Evolutionary conservation across 768 basidiomycete species (phyloP), one percentile per base, ranked within the genome.

Genomic region (Lactifluus piperatus): DNA sequence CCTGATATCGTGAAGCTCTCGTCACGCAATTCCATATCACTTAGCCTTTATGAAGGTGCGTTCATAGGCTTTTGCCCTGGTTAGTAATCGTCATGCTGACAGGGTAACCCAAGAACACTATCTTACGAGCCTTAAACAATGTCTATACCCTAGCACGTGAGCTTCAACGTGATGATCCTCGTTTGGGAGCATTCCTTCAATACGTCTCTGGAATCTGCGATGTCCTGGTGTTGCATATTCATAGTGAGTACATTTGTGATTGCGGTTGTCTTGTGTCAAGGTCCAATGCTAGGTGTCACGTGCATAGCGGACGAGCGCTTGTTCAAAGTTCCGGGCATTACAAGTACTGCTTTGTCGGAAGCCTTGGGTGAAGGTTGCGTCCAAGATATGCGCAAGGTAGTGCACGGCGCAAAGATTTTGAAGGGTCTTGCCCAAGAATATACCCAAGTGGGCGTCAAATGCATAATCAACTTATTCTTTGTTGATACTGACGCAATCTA

Each of bases 51-150:
- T 62, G 51, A 62, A 62, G 52, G 61, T 62, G 34, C 18, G 45
- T 52, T 37, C 18, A 24, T 16, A 4, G 16, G 20, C 6, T 32
- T 11, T 11, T 11, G 3, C 16, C 20, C 46, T 44, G 4, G 24
- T 36, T 49, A 2, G 26, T 27, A 13, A 24, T 37, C 13, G 30
- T 5, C 32, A 26, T 43, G 11, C 60, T 58, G 20, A 59, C 29
- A 3, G 5, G n/a, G 11, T 26, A n/a, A 44, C 4, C 16, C n/a
- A 59, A 62, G 61, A 60, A 62, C 24, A 62, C 61, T 27, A 53
- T 62, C n/a, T 43, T 62, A 52, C 61, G 61, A 34, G 58, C 46
- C n/a, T 22, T 62, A 30, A 62, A 62, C 48, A 59, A 59, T 44
- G 54, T 59, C 13, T 14, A 59, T 50, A 27, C 30, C n/a, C 61